phyloP scores from a whole-genome alignment of 768 basidiomycete genomes.

The Hysterangium stoloniferum region DNA sequence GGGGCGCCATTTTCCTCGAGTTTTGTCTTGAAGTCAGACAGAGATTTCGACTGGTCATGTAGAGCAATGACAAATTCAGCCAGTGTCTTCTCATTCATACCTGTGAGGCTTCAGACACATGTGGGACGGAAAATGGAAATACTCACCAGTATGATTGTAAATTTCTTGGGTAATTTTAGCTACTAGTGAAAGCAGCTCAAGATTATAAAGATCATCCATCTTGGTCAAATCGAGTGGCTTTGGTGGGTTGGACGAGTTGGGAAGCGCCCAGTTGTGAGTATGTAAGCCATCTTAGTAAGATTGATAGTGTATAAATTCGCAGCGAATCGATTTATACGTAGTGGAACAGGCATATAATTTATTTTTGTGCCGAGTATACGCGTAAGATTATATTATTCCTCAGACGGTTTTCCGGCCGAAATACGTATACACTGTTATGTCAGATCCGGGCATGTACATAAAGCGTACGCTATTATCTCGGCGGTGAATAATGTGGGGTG shows the following conservation, averaged over 20 bases:
- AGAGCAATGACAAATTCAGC: conserved; percentile 93
- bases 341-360: no score
- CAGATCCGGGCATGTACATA: no score
- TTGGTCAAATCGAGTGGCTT: neutral
- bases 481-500: no score
- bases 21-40: conserved; percentile 74
- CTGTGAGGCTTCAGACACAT: conserved; percentile 26
- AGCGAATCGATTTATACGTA: no score
- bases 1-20: conserved; percentile 70
- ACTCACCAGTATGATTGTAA: conserved; percentile 58
- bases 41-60: conserved; percentile 75
- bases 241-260: neutral
- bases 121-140: neutral
- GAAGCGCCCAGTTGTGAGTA: no score
- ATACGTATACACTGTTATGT: no score
- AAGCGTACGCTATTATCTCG: no score
- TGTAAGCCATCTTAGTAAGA: no score
- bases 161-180: conserved; percentile 91
- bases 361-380: no score
- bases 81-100: conserved; percentile 81
- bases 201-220: conserved; percentile 74
- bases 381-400: no score
- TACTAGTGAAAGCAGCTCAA: conserved; percentile 88
- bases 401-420: no score
- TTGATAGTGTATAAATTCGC: no score